Conservation (phyloP, 768 basidiomycete species). For the Saitozyma podzolica region DNA sequence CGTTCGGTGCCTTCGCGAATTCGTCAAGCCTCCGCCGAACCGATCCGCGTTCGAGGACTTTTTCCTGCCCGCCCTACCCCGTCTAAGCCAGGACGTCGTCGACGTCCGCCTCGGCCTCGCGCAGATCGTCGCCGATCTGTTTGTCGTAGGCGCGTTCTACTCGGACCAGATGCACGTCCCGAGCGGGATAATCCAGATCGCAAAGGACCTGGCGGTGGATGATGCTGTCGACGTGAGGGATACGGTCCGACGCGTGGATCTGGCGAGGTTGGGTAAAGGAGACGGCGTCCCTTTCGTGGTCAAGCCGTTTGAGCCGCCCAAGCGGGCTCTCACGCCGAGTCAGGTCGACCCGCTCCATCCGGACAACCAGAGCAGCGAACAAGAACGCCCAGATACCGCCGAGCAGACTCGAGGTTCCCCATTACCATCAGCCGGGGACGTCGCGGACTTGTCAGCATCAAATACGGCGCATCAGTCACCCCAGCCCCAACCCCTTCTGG, state of each 20-base stretch:
- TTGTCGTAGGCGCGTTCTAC: constrained; percentile 42
- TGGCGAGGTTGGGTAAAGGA: constrained; percentile 12
- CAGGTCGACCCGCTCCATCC: not conserved
- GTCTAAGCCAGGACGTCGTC: constrained; percentile 69
- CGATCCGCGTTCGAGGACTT: constrained; percentile 56
- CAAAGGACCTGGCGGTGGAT: constrained; percentile 22
- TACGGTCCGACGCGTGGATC: constrained; percentile 28
- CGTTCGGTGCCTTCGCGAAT: constrained; percentile 69
- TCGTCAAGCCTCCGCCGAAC: constrained; percentile 57
- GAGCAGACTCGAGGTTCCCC: not conserved
- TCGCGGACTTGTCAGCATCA: not conserved
- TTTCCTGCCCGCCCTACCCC: constrained; percentile 61
- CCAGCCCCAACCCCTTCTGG: not conserved
- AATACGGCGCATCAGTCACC: not conserved
- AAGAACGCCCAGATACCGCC: not conserved
- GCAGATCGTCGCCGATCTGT: constrained; percentile 62
- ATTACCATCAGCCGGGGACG: not conserved
- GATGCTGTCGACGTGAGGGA: constrained; percentile 39
- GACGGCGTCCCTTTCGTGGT: constrained; percentile 20
- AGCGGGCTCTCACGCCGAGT: not conserved
- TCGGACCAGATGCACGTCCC: constrained; percentile 21
- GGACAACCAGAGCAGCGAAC: not conserved
- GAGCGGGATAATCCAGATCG: constrained; percentile 23
- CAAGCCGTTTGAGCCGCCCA: not conserved
- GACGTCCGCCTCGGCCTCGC: constrained; percentile 85